Conservation (phyloP, 139 green algal species). For the Chlamydomonas sp. region DNA sequence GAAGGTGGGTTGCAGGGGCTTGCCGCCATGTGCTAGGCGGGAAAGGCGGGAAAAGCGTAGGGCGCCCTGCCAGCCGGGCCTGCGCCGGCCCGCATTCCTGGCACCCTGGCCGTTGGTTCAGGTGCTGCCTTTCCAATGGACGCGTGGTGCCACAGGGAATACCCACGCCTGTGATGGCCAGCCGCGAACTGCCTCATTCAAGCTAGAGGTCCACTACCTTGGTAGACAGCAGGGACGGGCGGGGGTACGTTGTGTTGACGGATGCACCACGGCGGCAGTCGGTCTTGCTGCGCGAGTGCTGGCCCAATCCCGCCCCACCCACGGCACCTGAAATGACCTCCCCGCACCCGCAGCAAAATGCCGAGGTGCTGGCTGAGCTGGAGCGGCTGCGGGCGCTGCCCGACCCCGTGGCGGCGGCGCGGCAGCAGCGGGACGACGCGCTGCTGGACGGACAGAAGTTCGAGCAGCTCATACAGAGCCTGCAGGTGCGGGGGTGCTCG, state of each 20-base stretch:
- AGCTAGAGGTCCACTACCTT: no score
- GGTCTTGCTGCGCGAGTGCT: no score
- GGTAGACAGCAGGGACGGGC: no score
- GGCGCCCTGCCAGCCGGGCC: no score
- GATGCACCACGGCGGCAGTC: no score
- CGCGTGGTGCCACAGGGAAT: no score
- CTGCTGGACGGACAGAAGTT: constrained; percentile 62
- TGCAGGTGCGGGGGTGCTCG: constrained; percentile 46
- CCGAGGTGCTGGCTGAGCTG: constrained; percentile 45
- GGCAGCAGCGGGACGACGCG: constrained; percentile 45
- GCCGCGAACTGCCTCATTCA: no score
- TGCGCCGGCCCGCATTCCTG: no score
- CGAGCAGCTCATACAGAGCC: constrained; percentile 70
- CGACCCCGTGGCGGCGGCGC: constrained; percentile 70
- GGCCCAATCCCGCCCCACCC: neutral
- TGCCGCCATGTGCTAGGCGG: no score
- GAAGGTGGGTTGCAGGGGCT: neutral
- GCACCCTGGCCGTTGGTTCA: neutral
- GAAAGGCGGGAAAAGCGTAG: no score
- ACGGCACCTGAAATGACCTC: neutral
- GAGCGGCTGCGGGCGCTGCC: constrained; percentile 65
- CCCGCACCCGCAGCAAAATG: constrained; percentile 30
- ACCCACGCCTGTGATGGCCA: no score
- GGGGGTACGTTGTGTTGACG: no score
- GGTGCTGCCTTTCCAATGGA: neutral